Base-by-base conservation (phyloP, 257 asterid species). In the Schizonepeta tenuifolia region DNA sequence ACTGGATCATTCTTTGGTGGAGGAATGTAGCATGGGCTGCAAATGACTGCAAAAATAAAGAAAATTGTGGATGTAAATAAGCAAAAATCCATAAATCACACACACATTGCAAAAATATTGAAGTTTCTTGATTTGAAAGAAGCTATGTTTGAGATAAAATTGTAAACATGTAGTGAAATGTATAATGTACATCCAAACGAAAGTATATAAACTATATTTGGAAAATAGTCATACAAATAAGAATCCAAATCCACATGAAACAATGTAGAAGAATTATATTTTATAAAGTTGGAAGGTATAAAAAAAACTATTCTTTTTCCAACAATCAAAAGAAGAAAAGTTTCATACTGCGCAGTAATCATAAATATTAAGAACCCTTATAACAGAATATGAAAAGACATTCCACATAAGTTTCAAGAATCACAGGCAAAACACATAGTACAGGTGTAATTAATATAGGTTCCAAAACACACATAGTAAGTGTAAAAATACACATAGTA, bases 11-110 rank as follows among this genome's bases (percentile, higher is more conserved):
- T 76, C 49, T 67, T 82, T 43, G 82, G 57, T 68, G 72, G 75
- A 40, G 87, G 76, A n/a, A 80, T 65, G 73, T 79, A 86, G 54
- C 78, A 88, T 78, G 94, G 96, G 67, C 83, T 72, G 81, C 93
- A 83, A 59, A 84, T 69, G 58, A 82, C 93, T 91, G 78, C 6
- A 78, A 55, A 54, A 54, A 13, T 1, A 56, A 14, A 3, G 18
- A 51, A 20, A 43, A 12, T n/a, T 43, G 5, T 7, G 10, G 10
- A 36, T 36, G 9, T 36, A 11, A 0, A 28, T 28, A 28, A 28
- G 33, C 33, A 28, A 3, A 6, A 35, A 35, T 9, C 1, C 9
- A 35, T 35, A 35, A 35, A 35, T 5, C 38, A 5, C 17, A 17
- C n/a, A 14, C 21, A 47, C 1, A 47, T 9, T 47, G 33, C n/a